phyloP scores from a whole-genome alignment of 2,329 filamentous ascomycete species.

The Fusarium sambucinum region DNA sequence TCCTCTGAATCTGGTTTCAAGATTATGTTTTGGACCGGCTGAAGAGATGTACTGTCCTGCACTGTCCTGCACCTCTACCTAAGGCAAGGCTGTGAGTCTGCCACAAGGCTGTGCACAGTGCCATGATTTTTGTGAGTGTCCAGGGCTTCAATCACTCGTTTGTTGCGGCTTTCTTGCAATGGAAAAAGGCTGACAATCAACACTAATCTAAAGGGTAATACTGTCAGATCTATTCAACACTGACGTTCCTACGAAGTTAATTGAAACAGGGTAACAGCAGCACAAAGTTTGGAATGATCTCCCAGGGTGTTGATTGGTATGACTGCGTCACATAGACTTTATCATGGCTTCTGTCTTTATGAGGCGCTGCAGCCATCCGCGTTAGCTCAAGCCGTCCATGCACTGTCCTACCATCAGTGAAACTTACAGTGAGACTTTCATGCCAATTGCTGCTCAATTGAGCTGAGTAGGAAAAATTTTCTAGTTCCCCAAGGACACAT shows the following conservation, averaged over 20 bases:
- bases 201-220: not conserved
- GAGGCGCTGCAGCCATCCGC: constrained; percentile 24
- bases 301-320: constrained; percentile 10
- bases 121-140: constrained; percentile 8
- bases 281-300: constrained; percentile 5
- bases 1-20: constrained; percentile 15
- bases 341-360: not conserved
- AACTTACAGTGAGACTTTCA: not conserved
- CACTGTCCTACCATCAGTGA: constrained; percentile 36
- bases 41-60: constrained; percentile 1
- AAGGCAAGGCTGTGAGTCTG: constrained; percentile 16
- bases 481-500: constrained; percentile 19
- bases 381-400: constrained; percentile 1
- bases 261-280: constrained; percentile 2
- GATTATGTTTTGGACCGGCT: constrained; percentile 16
- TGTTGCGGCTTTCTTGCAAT: not conserved
- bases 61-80: not conserved
- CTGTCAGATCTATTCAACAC: not conserved
- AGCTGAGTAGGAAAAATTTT: constrained; percentile 37
- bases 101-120: constrained; percentile 32
- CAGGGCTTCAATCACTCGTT: not conserved
- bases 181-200: not conserved
- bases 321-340: constrained; percentile 37
- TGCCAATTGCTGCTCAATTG: not conserved
- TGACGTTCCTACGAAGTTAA: not conserved